These are phyloP conservation scores for Solanum raphanifolium DNA, from an alignment of 257 asterid genomes.

Conservation along the genomic window DNA sequence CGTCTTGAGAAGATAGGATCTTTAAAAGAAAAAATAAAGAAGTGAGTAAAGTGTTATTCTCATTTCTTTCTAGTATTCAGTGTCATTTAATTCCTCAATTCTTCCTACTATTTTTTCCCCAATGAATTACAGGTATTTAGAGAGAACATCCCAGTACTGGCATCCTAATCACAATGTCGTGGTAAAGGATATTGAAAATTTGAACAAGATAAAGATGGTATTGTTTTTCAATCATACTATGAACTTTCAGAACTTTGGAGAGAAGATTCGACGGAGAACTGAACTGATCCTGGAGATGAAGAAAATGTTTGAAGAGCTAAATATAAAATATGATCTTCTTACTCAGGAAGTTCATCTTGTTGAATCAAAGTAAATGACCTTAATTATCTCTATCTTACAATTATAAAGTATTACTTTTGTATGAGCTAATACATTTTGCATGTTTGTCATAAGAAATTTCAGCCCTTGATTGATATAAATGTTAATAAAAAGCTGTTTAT, in stretches of 20 bases:
- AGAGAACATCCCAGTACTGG: conserved; percentile 57
- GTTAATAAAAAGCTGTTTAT: not conserved
- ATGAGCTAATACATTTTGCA: not conserved
- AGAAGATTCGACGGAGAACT: conserved; percentile 50
- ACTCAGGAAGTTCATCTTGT: conserved; percentile 63
- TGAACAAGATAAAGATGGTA: conserved; percentile 81
- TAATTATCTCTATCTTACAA: not conserved
- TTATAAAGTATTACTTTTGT: not conserved
- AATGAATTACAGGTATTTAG: conserved; percentile 34
- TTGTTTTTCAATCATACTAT: conserved; percentile 60
- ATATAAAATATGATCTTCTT: conserved; percentile 56
- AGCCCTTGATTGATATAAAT: not conserved
- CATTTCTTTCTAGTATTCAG: not conserved
- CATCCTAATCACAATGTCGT: conserved; percentile 77
- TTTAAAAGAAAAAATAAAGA: conserved; percentile 50
- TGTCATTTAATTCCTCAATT: not conserved
- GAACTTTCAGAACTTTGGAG: conserved; percentile 64
- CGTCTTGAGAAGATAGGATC: conserved; percentile 59
- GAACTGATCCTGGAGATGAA: conserved; percentile 68
- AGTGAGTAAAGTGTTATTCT: conserved; percentile 24
- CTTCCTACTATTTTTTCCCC: not conserved
- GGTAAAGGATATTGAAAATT: conserved; percentile 79
- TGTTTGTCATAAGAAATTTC: not conserved
- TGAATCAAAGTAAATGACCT: conserved; percentile 4
- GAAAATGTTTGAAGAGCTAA: conserved; percentile 62